These are phyloP conservation scores for Phylloporus arenicola DNA, from an alignment of 768 basidiomycete genomes.

Conservation along the genomic window DNA sequence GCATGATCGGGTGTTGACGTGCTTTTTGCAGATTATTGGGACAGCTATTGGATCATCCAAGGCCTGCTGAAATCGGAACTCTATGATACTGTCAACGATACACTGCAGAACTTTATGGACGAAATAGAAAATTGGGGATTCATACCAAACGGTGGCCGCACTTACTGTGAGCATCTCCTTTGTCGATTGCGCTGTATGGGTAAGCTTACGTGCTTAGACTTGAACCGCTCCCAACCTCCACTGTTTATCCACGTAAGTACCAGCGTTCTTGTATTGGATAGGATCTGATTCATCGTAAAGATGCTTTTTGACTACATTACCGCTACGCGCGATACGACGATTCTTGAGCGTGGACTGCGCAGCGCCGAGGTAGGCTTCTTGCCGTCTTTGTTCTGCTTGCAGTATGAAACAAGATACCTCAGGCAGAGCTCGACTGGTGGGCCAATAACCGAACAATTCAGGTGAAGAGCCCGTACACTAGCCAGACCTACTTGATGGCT, in stretches of 20 bases:
- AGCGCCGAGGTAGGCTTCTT: conserved; percentile 60
- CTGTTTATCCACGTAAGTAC: conserved; percentile 68
- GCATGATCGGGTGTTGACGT: neutral
- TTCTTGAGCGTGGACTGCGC: conserved; percentile 77
- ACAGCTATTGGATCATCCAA: conserved; percentile 83
- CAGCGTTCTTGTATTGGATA: neutral
- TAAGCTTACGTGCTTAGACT: conserved; percentile 39
- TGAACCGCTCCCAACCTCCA: conserved; percentile 91
- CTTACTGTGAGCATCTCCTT: conserved; percentile 57
- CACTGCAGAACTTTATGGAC: conserved; percentile 94
- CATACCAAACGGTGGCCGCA: conserved; percentile 91
- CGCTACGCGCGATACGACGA: conserved; percentile 63
- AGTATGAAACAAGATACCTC: neutral
- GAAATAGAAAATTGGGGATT: conserved; percentile 80
- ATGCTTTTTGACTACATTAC: conserved; percentile 87
- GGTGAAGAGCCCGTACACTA: conserved; percentile 67
- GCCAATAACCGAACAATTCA: conserved; percentile 59
- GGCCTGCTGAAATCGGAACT: conserved; percentile 82
- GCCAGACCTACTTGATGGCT: conserved; percentile 57
- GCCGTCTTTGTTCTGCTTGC: neutral
- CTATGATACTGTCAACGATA: conserved; percentile 63
- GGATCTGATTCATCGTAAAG: conserved; percentile 31
- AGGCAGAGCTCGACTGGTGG: conserved; percentile 89
- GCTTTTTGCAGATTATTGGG: conserved; percentile 44
- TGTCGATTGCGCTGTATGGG: too few relatives aligned